A percentile compares a stretch with the other conserved stretches of the same genome.
phyloP scores from a whole-genome alignment of 2,329 filamentous ascomycete species.

The Calonectria fujianensis region DNA sequence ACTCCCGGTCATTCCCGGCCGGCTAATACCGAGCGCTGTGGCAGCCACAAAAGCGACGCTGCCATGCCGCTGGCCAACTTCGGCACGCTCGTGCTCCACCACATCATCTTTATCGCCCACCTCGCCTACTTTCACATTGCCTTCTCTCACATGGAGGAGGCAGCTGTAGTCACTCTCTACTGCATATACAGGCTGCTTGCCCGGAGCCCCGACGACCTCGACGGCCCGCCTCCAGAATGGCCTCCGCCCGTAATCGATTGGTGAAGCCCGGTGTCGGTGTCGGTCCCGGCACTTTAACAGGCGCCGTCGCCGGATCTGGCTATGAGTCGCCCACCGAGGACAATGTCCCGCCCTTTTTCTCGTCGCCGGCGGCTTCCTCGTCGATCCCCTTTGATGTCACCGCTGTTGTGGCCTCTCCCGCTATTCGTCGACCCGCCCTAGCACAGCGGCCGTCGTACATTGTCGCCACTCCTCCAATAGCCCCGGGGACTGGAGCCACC shows the following conservation, averaged over 20 bases:
- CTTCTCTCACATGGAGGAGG: slow-evolving; percentile 69
- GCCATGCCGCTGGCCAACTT: slow-evolving; percentile 72
- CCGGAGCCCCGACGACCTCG: slow-evolving; percentile 68
- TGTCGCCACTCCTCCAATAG: slow-evolving; percentile 37
- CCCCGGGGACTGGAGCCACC: slow-evolving; percentile 30
- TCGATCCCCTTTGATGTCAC: slow-evolving; percentile 11
- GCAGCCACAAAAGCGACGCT: slow-evolving; percentile 9
- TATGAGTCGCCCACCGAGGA: slow-evolving; percentile 64
- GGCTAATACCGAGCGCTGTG: not conserved
- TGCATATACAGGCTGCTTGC: slow-evolving; percentile 69
- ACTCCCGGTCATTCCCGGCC: slow-evolving; percentile 26
- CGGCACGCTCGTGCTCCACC: slow-evolving; percentile 70
- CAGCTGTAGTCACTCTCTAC: slow-evolving; percentile 68
- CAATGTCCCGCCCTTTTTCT: slow-evolving; percentile 56
- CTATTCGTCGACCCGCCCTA: slow-evolving; percentile 40
- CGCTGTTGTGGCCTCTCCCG: slow-evolving; percentile 20
- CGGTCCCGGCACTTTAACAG: slow-evolving; percentile 38
- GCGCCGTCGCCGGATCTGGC: slow-evolving; percentile 26
- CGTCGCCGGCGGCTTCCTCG: slow-evolving; percentile 40
- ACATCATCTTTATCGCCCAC: slow-evolving; percentile 73
- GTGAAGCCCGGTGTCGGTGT: slow-evolving; percentile 44
- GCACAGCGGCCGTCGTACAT: slow-evolving; percentile 48
- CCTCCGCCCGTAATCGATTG: slow-evolving; percentile 57
- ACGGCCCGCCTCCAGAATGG: slow-evolving; percentile 61
- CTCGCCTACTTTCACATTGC: slow-evolving; percentile 72